phyloP scores from a whole-genome alignment of 148 eudicot genomes.

The Limonium bicolor region DNA sequence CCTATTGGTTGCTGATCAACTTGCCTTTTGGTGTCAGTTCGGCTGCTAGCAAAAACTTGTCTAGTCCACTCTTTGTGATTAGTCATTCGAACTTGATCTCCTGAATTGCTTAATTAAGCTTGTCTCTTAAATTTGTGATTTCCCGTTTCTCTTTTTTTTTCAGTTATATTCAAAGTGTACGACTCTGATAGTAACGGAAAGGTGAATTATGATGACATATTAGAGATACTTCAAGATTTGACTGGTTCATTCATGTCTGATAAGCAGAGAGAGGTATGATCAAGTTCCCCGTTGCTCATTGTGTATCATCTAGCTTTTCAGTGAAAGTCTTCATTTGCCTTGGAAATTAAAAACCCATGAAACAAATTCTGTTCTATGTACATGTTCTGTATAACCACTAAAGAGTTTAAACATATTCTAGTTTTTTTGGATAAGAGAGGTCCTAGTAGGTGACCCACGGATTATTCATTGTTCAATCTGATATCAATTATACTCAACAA shows the following conservation, averaged over 20 bases:
- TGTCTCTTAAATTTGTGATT: too few species aligned
- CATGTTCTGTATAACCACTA: not conserved
- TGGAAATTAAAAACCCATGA: not conserved
- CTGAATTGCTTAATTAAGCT: too few species aligned
- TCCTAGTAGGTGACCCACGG: too few species aligned
- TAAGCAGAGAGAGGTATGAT: slow-evolving; percentile 71
- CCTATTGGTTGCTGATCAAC: not conserved
- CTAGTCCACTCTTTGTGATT: too few species aligned
- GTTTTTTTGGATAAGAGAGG: too few species aligned
- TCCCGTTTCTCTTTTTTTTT: not conserved
- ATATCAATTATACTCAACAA: not conserved
- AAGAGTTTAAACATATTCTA: not conserved
- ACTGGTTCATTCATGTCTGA: slow-evolving; percentile 76
- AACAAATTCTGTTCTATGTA: not conserved
- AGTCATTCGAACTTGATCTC: too few species aligned
- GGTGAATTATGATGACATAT: slow-evolving; percentile 61
- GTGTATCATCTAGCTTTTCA: not conserved
- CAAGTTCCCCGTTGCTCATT: not conserved
- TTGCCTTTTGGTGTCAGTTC: too few species aligned
- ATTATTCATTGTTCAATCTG: too few species aligned
- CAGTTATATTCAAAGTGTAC: slow-evolving; percentile 87
- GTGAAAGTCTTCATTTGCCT: not conserved
- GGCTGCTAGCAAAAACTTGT: too few species aligned
- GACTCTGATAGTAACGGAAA: slow-evolving; percentile 79
- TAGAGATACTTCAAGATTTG: slow-evolving; percentile 65